Evolutionary conservation across 163 green algal genomes (phyloP).

Genomic region (Scenedesmus sp.): DNA sequence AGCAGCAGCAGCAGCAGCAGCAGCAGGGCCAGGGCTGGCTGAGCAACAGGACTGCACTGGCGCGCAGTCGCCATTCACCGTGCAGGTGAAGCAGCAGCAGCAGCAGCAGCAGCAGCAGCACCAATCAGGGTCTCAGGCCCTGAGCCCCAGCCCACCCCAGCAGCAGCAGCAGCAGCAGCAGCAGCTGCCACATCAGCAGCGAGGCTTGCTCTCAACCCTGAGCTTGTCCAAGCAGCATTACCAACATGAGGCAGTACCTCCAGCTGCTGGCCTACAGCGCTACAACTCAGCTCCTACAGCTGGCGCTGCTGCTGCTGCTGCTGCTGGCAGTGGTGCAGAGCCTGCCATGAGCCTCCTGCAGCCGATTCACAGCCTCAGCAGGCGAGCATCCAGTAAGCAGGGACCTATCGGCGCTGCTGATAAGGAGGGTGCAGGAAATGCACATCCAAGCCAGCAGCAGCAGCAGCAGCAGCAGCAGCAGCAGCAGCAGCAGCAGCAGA

Average conservation of each 20-base stretch:
- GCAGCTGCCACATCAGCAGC: too few species aligned
- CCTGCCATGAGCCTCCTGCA: not conserved
- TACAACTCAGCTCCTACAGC: not conserved
- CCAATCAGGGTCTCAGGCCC: not conserved
- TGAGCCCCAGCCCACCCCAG: not conserved
- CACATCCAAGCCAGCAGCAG: too few species aligned
- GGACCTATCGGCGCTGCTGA: too few species aligned
- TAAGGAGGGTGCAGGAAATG: too few species aligned
- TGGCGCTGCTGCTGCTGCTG: slow-evolving; percentile 14
- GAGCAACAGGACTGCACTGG: not conserved
- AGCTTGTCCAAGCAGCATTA: not conserved
- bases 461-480: not conserved
- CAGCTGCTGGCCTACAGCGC: not conserved
- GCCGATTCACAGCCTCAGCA: not conserved
- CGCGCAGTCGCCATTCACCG: too few species aligned
- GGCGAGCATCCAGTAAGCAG: not conserved
- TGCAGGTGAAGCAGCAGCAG: not conserved
- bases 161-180: not conserved
- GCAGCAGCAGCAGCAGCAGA: not conserved
- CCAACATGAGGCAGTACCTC: not conserved
- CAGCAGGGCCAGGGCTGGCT: not conserved
- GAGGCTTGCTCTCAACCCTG: too few species aligned
- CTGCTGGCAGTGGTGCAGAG: not conserved
- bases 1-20: not conserved
- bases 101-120: not conserved